Base-by-base conservation (phyloP, 495 filamentous ascomycete genomes). In the Cercophora scortea region DNA sequence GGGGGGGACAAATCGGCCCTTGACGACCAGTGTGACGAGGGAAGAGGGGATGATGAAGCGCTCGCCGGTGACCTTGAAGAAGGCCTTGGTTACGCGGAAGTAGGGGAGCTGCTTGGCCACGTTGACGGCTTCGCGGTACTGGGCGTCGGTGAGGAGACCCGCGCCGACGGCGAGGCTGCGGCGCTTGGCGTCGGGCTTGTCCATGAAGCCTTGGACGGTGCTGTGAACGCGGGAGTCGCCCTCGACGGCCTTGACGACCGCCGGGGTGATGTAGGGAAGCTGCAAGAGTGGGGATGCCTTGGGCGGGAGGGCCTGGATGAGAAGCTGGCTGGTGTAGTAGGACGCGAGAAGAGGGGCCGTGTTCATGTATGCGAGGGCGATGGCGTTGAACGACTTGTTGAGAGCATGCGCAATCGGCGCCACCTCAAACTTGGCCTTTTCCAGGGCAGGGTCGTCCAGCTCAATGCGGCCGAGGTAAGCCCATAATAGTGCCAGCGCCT, bases 11-110 rank as follows among this genome's bases (percentile, higher is more conserved):
- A 98, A 85, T 52, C 93, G 88, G n/a, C 83, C 89, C 73, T 98
- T 98, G 56, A 98, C 78, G 43, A 98, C 88, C 49, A 98, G 85
- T 47, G 91, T 89, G 43, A 97, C 90, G 43, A 98, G 78, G 58
- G 88, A 93, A 59, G 86, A 86, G n/a, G 93, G 91, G 12, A 89
- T 94, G 64, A 97, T 86, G 65, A 83, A 88, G 53, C 84, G 87
- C 71, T 98, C 93, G 53, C 93, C 93, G 58, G 88, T 85, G 47
- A 98, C 93, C 75, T 98, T 98, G 81, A 98, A 98, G 72, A 94
- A 98, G 2, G 89, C 88, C 72, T 90, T 92, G 65, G 90, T 89
- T n/a, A 97, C 80, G 51, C 86, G 77, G 44, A 97, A 73, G 42
- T 79, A 76, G 0, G 93, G 93, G 11, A 98, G 72, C 66, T 95